Evolutionary conservation across 129 eudicot genomes (phyloP), one percentile per base, ranked within the genome.

Genomic region (Flaveria bidentis): DNA sequence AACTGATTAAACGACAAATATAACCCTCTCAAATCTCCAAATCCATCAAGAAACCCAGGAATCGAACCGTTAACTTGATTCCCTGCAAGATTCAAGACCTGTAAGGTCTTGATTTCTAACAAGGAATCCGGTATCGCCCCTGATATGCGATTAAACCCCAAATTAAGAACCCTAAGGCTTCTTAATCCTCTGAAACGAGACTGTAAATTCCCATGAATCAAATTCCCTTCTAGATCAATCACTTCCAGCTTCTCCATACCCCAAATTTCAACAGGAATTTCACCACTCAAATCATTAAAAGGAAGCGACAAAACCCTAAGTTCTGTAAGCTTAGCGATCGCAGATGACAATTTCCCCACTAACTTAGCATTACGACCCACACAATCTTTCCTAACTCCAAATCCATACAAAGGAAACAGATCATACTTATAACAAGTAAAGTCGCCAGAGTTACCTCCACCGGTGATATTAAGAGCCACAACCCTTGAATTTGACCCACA

Each of bases 221-320:
- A 82, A 84, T 93, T 93, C 77, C 96, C 97, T 76, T 93, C 98
- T 3, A 93, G 96, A 84, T 93, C 98, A 85, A 93, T 91, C 58
- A 93, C 96, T 73, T 93, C 98, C 39, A 93, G 78, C 60, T 83
- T 87, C 67, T 88, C 92, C 96, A 93, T 81, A 7, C 87, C 91
- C 98, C 98, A 93, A 80, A 93, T 79, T 63, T 81, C 96, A 12
- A 10, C 62, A 12, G 97, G 98, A 18, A 93, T 78, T 69, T 82
- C 84, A 50, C 98, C 98, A 76, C 88, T 84, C 30, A 93, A 81
- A 46, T 84, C 96, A 82, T 90, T 83, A 58, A 93, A 93, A 4
- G 98, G 98, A 67, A 93, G 75, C 11, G 98, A 90, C 30, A 93
- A 80, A 81, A 85, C 76, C 73, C 78, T 82, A 74, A 93, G 91